Evolutionary conservation across 75 land plant species (phyloP).

Genomic region (Sequoia sempervirens): DNA sequence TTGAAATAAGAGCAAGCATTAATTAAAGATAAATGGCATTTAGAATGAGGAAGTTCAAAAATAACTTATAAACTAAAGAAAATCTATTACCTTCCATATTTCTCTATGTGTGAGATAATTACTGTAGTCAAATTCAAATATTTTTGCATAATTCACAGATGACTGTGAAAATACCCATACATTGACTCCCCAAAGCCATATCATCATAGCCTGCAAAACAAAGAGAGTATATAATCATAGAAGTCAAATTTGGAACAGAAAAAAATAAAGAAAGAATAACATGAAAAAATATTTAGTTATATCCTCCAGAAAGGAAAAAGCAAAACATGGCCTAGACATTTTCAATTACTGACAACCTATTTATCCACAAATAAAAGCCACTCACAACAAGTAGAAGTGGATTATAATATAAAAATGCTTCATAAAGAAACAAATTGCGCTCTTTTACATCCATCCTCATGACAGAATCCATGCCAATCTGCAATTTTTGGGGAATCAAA

Average conservation of each 20-base stretch:
- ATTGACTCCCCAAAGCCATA: slow-evolving; percentile 98
- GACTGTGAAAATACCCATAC: slow-evolving; percentile 78
- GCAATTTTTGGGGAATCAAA: slow-evolving; percentile 16
- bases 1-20: neutral
- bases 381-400: slow-evolving; percentile 92
- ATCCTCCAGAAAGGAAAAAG: neutral
- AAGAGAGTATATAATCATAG: slow-evolving; percentile 1
- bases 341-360: neutral
- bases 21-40: neutral
- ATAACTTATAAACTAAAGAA: neutral
- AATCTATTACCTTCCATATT: slow-evolving; percentile 83
- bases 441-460: slow-evolving; percentile 64
- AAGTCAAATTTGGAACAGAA: neutral
- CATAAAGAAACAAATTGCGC: slow-evolving; percentile 71
- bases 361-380: slow-evolving; percentile 5
- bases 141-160: slow-evolving; percentile 73
- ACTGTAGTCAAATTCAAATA: slow-evolving; percentile 87
- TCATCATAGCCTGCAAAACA: slow-evolving; percentile 69
- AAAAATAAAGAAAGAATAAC: neutral
- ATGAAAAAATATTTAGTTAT: neutral
- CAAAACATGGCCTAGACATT: neutral
- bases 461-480: slow-evolving; percentile 82
- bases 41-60: slow-evolving; percentile 1
- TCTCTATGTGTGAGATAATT: slow-evolving; percentile 82
- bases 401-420: slow-evolving; percentile 93